Conservation (phyloP, 2,329 filamentous ascomycete species). For the Plectosphaerella cucumerina region DNA sequence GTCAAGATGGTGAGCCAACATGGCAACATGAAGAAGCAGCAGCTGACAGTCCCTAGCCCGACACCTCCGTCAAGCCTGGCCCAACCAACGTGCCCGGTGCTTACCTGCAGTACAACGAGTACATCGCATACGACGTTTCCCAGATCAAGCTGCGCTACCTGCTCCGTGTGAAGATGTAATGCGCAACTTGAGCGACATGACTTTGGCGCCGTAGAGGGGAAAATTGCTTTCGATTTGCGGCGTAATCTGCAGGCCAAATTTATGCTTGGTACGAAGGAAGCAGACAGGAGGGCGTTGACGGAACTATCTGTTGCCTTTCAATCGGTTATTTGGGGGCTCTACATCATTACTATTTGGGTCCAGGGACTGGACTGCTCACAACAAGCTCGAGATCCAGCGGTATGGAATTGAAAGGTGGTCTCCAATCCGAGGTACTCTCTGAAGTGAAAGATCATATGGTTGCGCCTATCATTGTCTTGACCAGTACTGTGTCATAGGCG, state of each 20-base stretch:
- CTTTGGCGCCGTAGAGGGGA: background rate
- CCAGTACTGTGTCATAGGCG: too few species aligned
- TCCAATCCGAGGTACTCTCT: too few species aligned
- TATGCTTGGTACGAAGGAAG: background rate
- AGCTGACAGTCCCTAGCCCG: conserved; percentile 36
- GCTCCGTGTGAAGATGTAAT: conserved; percentile 54
- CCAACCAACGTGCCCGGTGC: conserved; percentile 41
- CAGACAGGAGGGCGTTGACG: background rate
- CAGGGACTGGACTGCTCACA: too few species aligned
- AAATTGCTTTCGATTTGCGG: background rate
- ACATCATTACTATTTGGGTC: too few species aligned
- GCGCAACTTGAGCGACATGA: background rate
- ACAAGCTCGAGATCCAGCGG: too few species aligned
- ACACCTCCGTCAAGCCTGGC: conserved; percentile 40
- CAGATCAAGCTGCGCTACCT: conserved; percentile 70
- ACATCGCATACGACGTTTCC: conserved; percentile 65
- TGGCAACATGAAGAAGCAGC: background rate
- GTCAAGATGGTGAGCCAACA: conserved; percentile 59
- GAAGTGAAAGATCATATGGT: too few species aligned
- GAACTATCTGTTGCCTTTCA: background rate
- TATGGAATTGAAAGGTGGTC: too few species aligned
- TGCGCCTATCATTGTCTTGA: too few species aligned
- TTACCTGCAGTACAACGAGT: conserved; percentile 66
- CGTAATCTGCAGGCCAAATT: background rate
- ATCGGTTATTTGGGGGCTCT: too few species aligned